Conservation (phyloP, 108 stramenopile species). For the Nitzschia sp. region DNA sequence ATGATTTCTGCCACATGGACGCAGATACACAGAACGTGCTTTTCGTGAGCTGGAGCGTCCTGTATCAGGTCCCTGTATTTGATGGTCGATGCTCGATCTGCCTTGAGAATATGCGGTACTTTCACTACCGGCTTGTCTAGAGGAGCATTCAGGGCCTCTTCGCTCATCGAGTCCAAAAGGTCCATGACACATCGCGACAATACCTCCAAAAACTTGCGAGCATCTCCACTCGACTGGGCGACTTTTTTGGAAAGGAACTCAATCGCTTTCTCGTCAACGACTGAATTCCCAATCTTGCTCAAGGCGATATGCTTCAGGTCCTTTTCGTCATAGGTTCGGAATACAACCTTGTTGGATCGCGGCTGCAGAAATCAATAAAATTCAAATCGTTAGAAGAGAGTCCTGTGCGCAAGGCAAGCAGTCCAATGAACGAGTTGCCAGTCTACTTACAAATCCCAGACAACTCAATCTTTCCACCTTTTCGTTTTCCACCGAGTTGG, state of each 20-base stretch:
- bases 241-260: slow-evolving; percentile 58
- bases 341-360: slow-evolving; percentile 49
- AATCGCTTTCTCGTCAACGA: slow-evolving; percentile 62
- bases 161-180: slow-evolving; percentile 13
- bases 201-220: slow-evolving; percentile 58
- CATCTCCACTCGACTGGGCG: slow-evolving; percentile 63
- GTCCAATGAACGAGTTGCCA: background rate
- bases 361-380: slow-evolving; percentile 5
- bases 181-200: slow-evolving; percentile 42
- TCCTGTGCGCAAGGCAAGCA: background rate
- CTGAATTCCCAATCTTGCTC: slow-evolving; percentile 51
- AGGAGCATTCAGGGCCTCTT: slow-evolving; percentile 11
- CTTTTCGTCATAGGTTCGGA: slow-evolving; percentile 51
- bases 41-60: slow-evolving; percentile 47
- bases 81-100: slow-evolving; percentile 38
- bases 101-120: slow-evolving; percentile 59
- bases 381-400: slow-evolving; percentile 4
- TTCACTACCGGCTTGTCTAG: slow-evolving; percentile 47
- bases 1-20: slow-evolving; percentile 18
- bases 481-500: slow-evolving; percentile 64
- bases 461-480: slow-evolving; percentile 46
- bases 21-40: slow-evolving; percentile 54
- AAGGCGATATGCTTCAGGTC: slow-evolving; percentile 56
- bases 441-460: slow-evolving; percentile 59
- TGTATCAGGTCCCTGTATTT: slow-evolving; percentile 44